Evolutionary conservation across 257 asterid species (phyloP), one percentile per base, ranked within the genome.

Genomic region (Petunia axillaris): DNA sequence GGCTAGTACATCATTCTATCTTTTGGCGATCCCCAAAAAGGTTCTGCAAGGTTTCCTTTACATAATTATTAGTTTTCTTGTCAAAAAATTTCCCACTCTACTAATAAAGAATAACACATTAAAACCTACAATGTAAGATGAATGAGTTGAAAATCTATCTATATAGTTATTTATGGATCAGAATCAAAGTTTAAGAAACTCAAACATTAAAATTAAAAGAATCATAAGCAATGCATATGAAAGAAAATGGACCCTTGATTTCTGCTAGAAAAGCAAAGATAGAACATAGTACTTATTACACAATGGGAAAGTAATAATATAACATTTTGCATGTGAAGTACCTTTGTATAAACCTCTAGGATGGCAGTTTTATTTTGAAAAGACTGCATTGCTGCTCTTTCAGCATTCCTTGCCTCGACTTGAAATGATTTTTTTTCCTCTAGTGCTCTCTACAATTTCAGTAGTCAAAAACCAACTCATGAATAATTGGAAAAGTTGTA

Each of bases 341-440:
- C 98, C 97, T 94, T 91, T 50, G 91, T 71, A 75, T 91, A 89
- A 74, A 92, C 85, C 88, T 94, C 98, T 84, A 89, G 90, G 59
- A 76, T 82, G 82, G 95, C 80, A 60, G 86, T 84, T 86, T 92
- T 93, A 62, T 89, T 94, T 87, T 89, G 98, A 71, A 89, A 93
- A 77, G 92, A 67, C 83, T 92, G 94, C 77, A 81, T 68, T 79
- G 92, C 93, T 16, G 88, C 87, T 89, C 97, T 88, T 88, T 93
- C 98, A 81, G 97, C 93, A 83, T 88, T 85, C 82, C 88, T 87
- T 60, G 91, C 87, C 86, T 93, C 96, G 81, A 60, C 64, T 81
- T 85, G 93, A 55, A 86, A 85, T 76, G 83, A 53, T 84, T 85
- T 95, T 76, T 86, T 95, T 87, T 91, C 97, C 87, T 91, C 95